A percentile compares a stretch with the other conserved stretches of the same genome.
phyloP scores from a whole-genome alignment of 2,329 filamentous ascomycete genomes.

The Trichoderma sp. region DNA sequence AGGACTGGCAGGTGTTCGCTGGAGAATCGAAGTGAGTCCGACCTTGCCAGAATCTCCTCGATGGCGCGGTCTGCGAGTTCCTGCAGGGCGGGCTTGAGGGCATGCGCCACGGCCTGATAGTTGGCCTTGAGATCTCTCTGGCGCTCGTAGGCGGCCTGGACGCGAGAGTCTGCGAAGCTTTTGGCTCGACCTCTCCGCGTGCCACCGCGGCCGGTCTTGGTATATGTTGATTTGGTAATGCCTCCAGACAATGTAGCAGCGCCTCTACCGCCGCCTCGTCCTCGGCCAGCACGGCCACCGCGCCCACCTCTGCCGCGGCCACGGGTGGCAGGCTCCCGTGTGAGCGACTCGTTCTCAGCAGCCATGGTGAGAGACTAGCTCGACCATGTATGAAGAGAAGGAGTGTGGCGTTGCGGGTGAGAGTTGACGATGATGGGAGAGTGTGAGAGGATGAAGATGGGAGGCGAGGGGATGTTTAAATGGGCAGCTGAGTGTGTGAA shows the following conservation, averaged over 20 bases:
- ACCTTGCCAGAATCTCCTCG: slow-evolving; percentile 57
- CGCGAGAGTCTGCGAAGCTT: slow-evolving; percentile 54
- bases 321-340: slow-evolving; percentile 39
- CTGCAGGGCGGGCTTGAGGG: slow-evolving; percentile 64
- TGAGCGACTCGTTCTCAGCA: slow-evolving; percentile 41
- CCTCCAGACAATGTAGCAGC: slow-evolving; percentile 34
- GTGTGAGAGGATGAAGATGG: not conserved
- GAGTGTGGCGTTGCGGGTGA: not conserved
- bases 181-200: slow-evolving; percentile 55
- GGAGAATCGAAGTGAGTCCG: slow-evolving; percentile 53
- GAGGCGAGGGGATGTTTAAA: not conserved
- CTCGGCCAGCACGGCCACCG: slow-evolving; percentile 32
- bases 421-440: not conserved
- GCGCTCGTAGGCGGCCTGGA: slow-evolving; percentile 62
- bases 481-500: not conserved
- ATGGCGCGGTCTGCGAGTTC: slow-evolving; percentile 64
- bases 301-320: slow-evolving; percentile 39
- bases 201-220: slow-evolving; percentile 42
- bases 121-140: slow-evolving; percentile 66
- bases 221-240: slow-evolving; percentile 36
- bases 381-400: slow-evolving; percentile 35
- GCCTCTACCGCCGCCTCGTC: slow-evolving; percentile 31
- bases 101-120: slow-evolving; percentile 63
- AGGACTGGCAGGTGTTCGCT: slow-evolving; percentile 55
- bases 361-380: slow-evolving; percentile 37